Base-by-base conservation (phyloP, 306 rosid species). In the Cucumis hystrix region DNA sequence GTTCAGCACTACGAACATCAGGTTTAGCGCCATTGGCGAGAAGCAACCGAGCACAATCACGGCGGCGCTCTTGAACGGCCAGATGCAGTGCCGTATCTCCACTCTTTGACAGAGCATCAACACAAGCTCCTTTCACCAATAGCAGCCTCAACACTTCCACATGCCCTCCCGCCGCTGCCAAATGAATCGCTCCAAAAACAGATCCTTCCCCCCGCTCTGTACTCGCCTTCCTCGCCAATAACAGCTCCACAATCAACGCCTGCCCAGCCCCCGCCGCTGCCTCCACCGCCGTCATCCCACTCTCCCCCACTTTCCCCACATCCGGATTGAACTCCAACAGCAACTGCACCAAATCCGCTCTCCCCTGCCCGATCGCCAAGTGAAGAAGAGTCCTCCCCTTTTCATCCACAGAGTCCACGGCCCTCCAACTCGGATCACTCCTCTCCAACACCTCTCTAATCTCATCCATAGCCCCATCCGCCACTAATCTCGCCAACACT, bases 1-100 rank as follows among this genome's bases (percentile, higher is more conserved):
- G 90, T 62, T 80, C 66, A 10, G 65, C 0, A 23, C 82, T 86
- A 0, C 88, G 81, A 54, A 84, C 52, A 49, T 89, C 86, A 2
- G 92, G 69, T 40, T 70, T 71, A 0, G 92, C 92, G 0, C 91
- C 90, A 33, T 81, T 93, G 0, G 97, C 93, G 1, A 93, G 72
- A 49, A 93, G 79, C 11, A 91, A 84, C 78, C 89, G 80, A 1
- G 86, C 87, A 25, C 96, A 86, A 12, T 89, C 98, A 43, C 87
- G 77, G 72, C 85, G 82, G 1, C 85, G 80, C 64, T 87, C 89
- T 18, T 88, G 86, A 7, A 87, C 89, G 0, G 96, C 91, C 3
- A 93, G 83, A 79, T 91, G 98, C 11, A 93, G 78, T 3, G 97
- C 96, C 1, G 97, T 88, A 84, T 80, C 86, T 1, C 97, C 97